Percentiles rank a stretch among this genome's conserved stretches.
These are phyloP conservation scores for Plectosphaerella sp. DNA, from an alignment of 2,329 filamentous ascomycete genomes.

Conservation along the genomic window DNA sequence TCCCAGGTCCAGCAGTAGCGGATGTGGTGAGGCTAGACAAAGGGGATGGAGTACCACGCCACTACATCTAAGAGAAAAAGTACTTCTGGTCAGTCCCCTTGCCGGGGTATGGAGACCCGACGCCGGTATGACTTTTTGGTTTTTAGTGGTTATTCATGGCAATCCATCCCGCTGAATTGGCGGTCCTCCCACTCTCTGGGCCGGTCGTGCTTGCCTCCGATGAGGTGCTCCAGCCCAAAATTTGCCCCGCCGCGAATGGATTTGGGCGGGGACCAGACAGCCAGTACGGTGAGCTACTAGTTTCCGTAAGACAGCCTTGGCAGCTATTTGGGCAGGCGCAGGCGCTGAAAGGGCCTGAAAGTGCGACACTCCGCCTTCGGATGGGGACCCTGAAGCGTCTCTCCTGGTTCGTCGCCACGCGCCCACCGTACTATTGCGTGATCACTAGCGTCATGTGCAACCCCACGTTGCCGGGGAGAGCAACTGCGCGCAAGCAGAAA, in stretches of 20 bases:
- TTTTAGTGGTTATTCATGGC: background rate
- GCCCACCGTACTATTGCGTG: constrained; percentile 2
- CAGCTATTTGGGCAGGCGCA: no score
- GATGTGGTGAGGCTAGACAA: no score
- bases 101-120: no score
- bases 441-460: constrained; percentile 3
- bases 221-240: constrained; percentile 3
- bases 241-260: constrained; percentile 1
- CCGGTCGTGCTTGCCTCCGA: background rate
- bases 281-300: background rate
- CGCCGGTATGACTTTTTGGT: background rate
- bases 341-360: no score
- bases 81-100: no score
- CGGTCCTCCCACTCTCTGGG: background rate
- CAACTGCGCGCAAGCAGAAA: background rate
- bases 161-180: no score
- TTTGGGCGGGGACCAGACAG: background rate
- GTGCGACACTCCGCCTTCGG: no score
- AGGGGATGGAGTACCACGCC: no score
- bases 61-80: no score
- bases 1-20: no score
- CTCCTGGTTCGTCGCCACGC: background rate
- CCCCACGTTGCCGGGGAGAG: constrained; percentile 5
- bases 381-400: background rate
- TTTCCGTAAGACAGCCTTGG: no score